phyloP scores from a whole-genome alignment of 1,139 yeast genomes.

The Yamadazyma siamensis region DNA sequence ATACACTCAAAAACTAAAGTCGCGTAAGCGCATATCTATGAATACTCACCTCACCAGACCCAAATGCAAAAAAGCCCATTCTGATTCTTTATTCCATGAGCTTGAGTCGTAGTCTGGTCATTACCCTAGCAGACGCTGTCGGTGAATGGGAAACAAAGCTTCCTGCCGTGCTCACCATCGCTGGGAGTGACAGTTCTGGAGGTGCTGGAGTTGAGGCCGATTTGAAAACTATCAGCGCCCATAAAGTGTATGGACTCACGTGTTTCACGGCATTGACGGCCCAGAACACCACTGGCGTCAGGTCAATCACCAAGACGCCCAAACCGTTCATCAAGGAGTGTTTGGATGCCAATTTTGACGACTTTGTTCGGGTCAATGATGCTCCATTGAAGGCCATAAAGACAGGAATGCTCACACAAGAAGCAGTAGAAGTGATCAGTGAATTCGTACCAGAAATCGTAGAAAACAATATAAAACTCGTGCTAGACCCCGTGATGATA shows the following conservation, averaged over 20 bases:
- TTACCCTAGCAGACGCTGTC: background rate
- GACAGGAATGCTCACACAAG: conserved; percentile 73
- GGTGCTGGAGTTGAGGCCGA: conserved; percentile 98
- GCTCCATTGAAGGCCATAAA: conserved; percentile 60
- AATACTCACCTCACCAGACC: no score
- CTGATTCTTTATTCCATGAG: no score
- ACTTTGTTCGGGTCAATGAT: conserved; percentile 45
- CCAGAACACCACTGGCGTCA: conserved; percentile 70
- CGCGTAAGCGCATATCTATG: no score
- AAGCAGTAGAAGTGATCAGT: conserved; percentile 50
- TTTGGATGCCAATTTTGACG: conserved; percentile 56
- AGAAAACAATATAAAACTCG: conserved; percentile 35
- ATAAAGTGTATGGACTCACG: conserved; percentile 76
- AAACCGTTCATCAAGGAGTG: conserved; percentile 40
- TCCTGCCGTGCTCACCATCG: conserved; percentile 58
- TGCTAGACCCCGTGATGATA: conserved; percentile 82
- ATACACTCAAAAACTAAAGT: no score
- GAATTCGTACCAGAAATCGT: conserved; percentile 26
- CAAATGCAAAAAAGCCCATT: no score
- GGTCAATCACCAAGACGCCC: conserved; percentile 46
- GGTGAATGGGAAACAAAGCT: conserved; percentile 1
- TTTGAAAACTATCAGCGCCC: conserved; percentile 75
- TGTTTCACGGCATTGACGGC: conserved; percentile 83
- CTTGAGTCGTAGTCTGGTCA: no score
- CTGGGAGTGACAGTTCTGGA: conserved; percentile 89